These are phyloP conservation scores for Blastomyces emzantsi DNA, from an alignment of 2,329 filamentous ascomycete species.

Conservation along the genomic window DNA sequence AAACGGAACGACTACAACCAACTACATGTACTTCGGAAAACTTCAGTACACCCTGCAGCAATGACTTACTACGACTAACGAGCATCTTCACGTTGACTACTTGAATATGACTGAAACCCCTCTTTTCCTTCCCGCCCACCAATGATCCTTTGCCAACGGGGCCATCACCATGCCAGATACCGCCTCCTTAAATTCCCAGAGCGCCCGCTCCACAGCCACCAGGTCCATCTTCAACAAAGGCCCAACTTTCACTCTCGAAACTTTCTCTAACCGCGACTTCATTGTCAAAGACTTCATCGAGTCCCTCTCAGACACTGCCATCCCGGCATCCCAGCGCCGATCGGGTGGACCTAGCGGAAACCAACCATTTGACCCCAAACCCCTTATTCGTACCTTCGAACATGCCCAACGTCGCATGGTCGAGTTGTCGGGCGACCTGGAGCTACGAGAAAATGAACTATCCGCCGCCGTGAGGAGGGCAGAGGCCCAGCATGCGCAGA, in stretches of 20 bases:
- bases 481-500: constrained; percentile 85
- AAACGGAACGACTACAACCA: background rate
- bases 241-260: constrained; percentile 77
- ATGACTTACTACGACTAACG: background rate
- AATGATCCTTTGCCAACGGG: background rate
- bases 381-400: constrained; percentile 91
- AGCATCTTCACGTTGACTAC: background rate
- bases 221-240: constrained; percentile 67
- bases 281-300: constrained; percentile 98
- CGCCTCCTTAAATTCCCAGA: constrained; percentile 21
- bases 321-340: constrained; percentile 62
- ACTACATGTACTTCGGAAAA: background rate
- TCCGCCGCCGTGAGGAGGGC: constrained; percentile 82
- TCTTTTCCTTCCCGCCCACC: background rate
- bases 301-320: constrained; percentile 73
- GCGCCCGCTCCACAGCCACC: constrained; percentile 11
- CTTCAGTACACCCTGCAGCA: background rate
- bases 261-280: constrained; percentile 84
- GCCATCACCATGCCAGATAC: constrained; percentile 31
- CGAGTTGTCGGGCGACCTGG: constrained; percentile 63
- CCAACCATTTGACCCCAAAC: constrained; percentile 82
- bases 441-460: constrained; percentile 83
- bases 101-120: background rate
- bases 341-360: constrained; percentile 47
- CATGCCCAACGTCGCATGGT: constrained; percentile 47